Conservation (phyloP, 768 basidiomycete species). For the Xerocomellus chrysenteron region DNA sequence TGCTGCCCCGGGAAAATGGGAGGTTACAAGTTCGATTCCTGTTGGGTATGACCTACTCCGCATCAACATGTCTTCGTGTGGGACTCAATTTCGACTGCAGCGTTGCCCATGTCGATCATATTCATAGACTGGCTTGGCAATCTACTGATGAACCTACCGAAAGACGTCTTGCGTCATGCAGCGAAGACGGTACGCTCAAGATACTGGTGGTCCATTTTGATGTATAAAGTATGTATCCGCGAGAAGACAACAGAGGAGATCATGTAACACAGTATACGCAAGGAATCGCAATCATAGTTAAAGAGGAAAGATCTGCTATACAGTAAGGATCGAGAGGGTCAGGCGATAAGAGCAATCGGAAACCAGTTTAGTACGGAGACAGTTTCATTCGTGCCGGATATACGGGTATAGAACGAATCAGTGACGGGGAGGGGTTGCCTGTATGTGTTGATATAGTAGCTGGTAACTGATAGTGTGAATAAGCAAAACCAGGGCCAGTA, state of each 20-base stretch:
- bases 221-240: slow-evolving; percentile 43
- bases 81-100: slow-evolving; percentile 38
- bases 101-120: slow-evolving; percentile 69
- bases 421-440: slow-evolving; percentile 33
- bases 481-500: slow-evolving; percentile 33
- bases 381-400: slow-evolving; percentile 53
- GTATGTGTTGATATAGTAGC: slow-evolving; percentile 50
- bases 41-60: slow-evolving; percentile 44
- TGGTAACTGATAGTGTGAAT: slow-evolving; percentile 41
- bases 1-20: slow-evolving; percentile 44
- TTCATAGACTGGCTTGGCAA: slow-evolving; percentile 82
- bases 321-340: slow-evolving; percentile 44
- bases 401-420: slow-evolving; percentile 68
- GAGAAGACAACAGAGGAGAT: slow-evolving; percentile 15
- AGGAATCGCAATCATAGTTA: slow-evolving; percentile 16
- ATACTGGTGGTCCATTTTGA: slow-evolving; percentile 61
- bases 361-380: slow-evolving; percentile 55
- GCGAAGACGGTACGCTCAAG: slow-evolving; percentile 90
- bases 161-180: slow-evolving; percentile 76
- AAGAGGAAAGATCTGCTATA: slow-evolving; percentile 53
- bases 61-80: background rate
- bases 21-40: slow-evolving; percentile 42
- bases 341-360: slow-evolving; percentile 40
- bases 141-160: slow-evolving; percentile 37
- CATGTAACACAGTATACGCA: slow-evolving; percentile 31